A percentile compares a stretch with the other conserved stretches of the same genome.
Evolutionary conservation across 352 stramenopile genomes (phyloP).

Genomic region (Phytophthora niederhauseri): DNA sequence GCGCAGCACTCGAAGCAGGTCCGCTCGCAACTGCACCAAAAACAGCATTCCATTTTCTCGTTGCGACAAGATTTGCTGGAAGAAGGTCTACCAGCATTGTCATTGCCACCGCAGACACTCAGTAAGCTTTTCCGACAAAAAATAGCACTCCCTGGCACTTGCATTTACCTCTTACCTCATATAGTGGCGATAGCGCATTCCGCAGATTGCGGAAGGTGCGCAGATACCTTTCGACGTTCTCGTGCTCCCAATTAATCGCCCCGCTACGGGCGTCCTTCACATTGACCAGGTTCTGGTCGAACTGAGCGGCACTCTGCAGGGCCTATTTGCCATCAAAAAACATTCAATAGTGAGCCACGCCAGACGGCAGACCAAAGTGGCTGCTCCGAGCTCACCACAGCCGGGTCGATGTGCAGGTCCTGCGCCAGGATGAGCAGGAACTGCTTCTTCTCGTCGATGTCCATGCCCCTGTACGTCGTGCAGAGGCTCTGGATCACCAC

Average conservation of each 20-base stretch:
- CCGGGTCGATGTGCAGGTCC: slow-evolving; percentile 72
- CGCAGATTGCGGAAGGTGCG: slow-evolving; percentile 71
- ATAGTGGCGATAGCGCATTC: slow-evolving; percentile 61
- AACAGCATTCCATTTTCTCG: slow-evolving; percentile 84
- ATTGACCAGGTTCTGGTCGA: slow-evolving; percentile 57
- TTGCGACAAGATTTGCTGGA: slow-evolving; percentile 86
- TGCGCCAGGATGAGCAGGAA: slow-evolving; percentile 81
- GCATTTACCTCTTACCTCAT: slow-evolving; percentile 46
- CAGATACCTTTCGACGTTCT: slow-evolving; percentile 78
- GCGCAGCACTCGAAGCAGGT: slow-evolving; percentile 67
- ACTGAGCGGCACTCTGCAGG: slow-evolving; percentile 59
- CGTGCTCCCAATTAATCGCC: slow-evolving; percentile 64
- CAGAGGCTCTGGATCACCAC: slow-evolving; percentile 76
- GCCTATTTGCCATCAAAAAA: slow-evolving; percentile 8
- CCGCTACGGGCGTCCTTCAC: slow-evolving; percentile 44
- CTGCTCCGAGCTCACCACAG: slow-evolving; percentile 32
- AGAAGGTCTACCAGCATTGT: slow-evolving; percentile 59
- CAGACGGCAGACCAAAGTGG: background rate
- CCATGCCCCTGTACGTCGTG: slow-evolving; percentile 58
- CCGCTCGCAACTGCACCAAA: slow-evolving; percentile 76
- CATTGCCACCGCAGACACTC: background rate
- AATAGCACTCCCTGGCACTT: background rate
- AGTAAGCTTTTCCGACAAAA: background rate
- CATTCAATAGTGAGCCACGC: background rate
- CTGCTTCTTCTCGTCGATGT: slow-evolving; percentile 84